These are phyloP conservation scores for Adansonia grandidieri DNA, from an alignment of 441 rosid genomes.

Conservation along the genomic window DNA sequence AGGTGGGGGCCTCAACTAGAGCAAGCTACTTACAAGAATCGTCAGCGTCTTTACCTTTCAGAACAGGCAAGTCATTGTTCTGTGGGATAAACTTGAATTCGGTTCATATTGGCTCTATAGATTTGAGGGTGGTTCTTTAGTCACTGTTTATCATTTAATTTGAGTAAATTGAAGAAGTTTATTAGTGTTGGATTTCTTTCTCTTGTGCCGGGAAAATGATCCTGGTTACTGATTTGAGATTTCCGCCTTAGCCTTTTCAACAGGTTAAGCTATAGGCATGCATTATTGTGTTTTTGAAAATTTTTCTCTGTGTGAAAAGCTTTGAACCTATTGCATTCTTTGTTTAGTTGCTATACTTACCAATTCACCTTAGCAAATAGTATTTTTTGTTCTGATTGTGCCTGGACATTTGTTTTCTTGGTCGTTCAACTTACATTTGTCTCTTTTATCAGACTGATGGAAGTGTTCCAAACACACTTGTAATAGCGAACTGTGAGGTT, in stretches of 20 bases:
- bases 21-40: slow-evolving; percentile 71
- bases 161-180: neutral
- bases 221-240: neutral
- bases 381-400: neutral
- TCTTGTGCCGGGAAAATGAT: neutral
- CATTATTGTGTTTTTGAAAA: neutral
- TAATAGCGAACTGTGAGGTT: slow-evolving; percentile 77
- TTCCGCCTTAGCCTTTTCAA: neutral
- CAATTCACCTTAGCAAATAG: neutral
- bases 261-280: neutral
- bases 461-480: slow-evolving; percentile 79
- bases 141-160: neutral
- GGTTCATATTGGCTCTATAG: neutral
- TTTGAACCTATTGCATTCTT: neutral
- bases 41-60: slow-evolving; percentile 82
- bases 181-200: neutral
- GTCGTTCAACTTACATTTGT: slow-evolving; percentile 25
- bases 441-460: slow-evolving; percentile 65
- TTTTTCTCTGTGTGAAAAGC: neutral
- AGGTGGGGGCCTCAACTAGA: slow-evolving; percentile 87
- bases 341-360: neutral
- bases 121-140: neutral
- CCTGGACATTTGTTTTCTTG: slow-evolving; percentile 1
- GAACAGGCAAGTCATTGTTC: slow-evolving; percentile 55
- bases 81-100: neutral